These are phyloP conservation scores for Leishmania aethiopica DNA, from an alignment of 208 protist species.

Conservation along the genomic window DNA sequence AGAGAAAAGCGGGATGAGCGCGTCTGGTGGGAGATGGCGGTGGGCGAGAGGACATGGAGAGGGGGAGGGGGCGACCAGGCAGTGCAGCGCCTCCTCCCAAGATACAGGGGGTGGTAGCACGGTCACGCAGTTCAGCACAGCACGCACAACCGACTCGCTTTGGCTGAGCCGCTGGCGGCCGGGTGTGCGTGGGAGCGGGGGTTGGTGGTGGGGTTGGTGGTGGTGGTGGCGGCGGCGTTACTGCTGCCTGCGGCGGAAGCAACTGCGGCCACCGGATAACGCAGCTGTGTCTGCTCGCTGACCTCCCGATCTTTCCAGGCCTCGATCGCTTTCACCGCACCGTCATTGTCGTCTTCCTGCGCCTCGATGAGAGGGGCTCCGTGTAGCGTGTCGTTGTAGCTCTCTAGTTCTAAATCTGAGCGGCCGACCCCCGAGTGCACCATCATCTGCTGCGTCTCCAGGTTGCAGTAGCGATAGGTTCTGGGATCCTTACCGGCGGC, in stretches of 20 bases:
- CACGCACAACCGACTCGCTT: not conserved
- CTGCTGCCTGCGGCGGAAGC: not conserved
- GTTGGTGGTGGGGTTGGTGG: not conserved
- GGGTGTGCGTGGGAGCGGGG: not conserved
- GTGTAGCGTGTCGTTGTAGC: slow-evolving; percentile 51
- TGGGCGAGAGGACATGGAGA: not conserved
- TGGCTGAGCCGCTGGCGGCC: not conserved
- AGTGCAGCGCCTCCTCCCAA: not conserved
- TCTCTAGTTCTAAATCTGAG: slow-evolving; percentile 24
- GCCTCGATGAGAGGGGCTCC: slow-evolving; percentile 15
- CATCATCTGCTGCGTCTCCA: slow-evolving; percentile 32
- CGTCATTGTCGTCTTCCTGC: not conserved
- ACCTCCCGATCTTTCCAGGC: not conserved
- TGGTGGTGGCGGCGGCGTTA: not conserved
- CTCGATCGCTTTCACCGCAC: not conserved
- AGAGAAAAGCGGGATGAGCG: not conserved
- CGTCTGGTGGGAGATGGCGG: not conserved
- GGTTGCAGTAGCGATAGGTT: slow-evolving; percentile 29
- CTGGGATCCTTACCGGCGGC: slow-evolving; percentile 2
- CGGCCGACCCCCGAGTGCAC: slow-evolving; percentile 14
- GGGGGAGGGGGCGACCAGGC: not conserved
- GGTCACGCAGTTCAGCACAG: not conserved
- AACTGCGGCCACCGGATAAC: not conserved
- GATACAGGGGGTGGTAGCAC: slow-evolving; percentile 1
- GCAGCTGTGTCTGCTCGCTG: not conserved